A percentile compares a stretch with the other conserved stretches of the same genome.
These are phyloP conservation scores for Xylaria telfairii DNA, from an alignment of 495 filamentous ascomycete genomes.

Conservation along the genomic window DNA sequence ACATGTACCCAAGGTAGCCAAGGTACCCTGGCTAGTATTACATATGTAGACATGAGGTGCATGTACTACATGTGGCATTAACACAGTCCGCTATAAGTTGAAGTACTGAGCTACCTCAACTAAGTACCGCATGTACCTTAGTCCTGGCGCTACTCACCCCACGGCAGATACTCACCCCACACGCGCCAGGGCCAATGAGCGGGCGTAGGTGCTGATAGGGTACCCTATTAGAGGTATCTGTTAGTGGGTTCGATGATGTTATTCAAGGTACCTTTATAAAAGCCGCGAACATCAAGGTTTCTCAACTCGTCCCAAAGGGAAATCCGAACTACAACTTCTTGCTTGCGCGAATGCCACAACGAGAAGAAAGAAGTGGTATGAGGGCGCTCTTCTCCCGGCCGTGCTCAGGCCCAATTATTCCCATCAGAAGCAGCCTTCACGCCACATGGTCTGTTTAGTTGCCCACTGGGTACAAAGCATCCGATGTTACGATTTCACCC, in stretches of 20 bases:
- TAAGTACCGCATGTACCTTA: background rate
- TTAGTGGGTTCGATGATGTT: background rate
- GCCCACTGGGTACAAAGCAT: slow-evolving; percentile 8
- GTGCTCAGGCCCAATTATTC: background rate
- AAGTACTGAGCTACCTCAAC: background rate
- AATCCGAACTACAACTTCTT: background rate
- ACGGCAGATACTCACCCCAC: slow-evolving; percentile 5
- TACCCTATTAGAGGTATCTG: background rate
- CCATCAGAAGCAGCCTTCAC: background rate
- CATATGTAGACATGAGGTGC: background rate
- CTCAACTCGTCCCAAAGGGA: slow-evolving; percentile 6
- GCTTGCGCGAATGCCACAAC: background rate
- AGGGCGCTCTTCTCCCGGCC: background rate
- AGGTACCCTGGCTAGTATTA: background rate
- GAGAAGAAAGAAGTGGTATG: background rate
- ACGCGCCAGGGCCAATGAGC: slow-evolving; percentile 3
- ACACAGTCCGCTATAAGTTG: background rate
- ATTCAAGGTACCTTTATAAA: background rate
- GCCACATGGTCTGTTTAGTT: slow-evolving; percentile 4
- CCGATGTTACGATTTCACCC: background rate
- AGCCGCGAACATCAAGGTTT: background rate
- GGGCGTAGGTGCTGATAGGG: background rate
- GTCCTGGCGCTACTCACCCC: slow-evolving; percentile 1
- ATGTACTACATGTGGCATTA: background rate
- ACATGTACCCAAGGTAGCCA: background rate